phyloP scores from a whole-genome alignment of 2,329 filamentous ascomycete species.

The Cordyceps pruinosa region DNA sequence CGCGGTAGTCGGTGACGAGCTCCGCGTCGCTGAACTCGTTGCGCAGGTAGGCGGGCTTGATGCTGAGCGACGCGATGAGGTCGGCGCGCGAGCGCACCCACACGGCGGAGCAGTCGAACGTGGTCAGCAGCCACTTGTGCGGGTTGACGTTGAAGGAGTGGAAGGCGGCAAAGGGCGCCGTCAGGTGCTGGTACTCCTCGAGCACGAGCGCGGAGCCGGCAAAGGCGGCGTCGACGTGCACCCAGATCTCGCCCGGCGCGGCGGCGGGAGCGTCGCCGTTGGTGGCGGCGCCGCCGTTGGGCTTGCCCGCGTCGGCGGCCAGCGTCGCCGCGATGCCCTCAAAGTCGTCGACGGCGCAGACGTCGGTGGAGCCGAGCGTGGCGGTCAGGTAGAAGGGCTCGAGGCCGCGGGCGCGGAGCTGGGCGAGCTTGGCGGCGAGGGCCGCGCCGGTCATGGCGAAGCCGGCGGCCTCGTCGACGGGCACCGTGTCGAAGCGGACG shows the following conservation, averaged over 20 bases:
- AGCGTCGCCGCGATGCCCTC: slow-evolving; percentile 53
- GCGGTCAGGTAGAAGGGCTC: slow-evolving; percentile 82
- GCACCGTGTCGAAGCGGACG: slow-evolving; percentile 68
- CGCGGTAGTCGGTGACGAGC: slow-evolving; percentile 87
- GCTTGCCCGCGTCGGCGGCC: slow-evolving; percentile 16
- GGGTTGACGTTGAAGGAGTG: slow-evolving; percentile 94
- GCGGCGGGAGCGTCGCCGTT: slow-evolving; percentile 5
- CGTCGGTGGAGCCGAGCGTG: slow-evolving; percentile 79
- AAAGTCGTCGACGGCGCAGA: slow-evolving; percentile 82
- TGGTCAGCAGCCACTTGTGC: slow-evolving; percentile 95
- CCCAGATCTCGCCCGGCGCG: slow-evolving; percentile 59
- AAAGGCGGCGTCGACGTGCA: slow-evolving; percentile 91
- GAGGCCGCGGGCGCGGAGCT: slow-evolving; percentile 61
- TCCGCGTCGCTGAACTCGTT: slow-evolving; percentile 77
- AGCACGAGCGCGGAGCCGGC: slow-evolving; percentile 79
- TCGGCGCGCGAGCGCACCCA: slow-evolving; percentile 69
- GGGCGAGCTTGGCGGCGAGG: slow-evolving; percentile 55
- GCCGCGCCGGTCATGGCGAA: slow-evolving; percentile 63
- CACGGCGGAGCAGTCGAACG: slow-evolving; percentile 79
- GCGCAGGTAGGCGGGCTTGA: slow-evolving; percentile 72
- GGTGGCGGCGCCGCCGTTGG: neutral
- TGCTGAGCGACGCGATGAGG: slow-evolving; percentile 64
- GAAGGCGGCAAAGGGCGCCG: slow-evolving; percentile 55
- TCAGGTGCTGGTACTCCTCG: slow-evolving; percentile 69
- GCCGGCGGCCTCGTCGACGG: slow-evolving; percentile 53